These are phyloP conservation scores for Blastomyces parvus DNA, from an alignment of 2,329 filamentous ascomycete genomes.

Conservation along the genomic window DNA sequence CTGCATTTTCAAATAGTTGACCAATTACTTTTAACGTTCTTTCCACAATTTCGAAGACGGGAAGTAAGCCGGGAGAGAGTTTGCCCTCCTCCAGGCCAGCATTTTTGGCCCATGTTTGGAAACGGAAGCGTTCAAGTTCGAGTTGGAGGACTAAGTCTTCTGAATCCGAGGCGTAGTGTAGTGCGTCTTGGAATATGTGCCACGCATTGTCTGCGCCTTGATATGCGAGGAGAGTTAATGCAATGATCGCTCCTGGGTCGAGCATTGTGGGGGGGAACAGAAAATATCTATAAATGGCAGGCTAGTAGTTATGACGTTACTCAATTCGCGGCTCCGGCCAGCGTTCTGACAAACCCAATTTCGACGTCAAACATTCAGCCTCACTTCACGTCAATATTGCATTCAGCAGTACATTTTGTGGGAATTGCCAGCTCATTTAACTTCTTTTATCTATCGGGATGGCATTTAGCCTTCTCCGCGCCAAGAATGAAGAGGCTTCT, in stretches of 20 bases:
- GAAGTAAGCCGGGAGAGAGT: constrained; percentile 2
- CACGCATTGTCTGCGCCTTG: constrained; percentile 1
- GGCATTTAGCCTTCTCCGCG: too few species aligned
- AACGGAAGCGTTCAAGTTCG: constrained; percentile 4
- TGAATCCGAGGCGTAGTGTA: constrained; percentile 3
- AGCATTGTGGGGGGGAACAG: neutral
- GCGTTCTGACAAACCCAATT: neutral
- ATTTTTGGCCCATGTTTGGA: constrained; percentile 8
- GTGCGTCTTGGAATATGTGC: constrained; percentile 1
- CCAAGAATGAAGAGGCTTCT: neutral
- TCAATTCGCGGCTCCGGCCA: neutral
- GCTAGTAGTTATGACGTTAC: neutral
- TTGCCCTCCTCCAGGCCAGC: neutral
- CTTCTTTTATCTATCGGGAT: neutral
- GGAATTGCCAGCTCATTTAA: neutral
- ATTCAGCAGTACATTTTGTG: neutral
- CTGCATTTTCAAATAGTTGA: constrained; percentile 2
- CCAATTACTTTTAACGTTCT: neutral
- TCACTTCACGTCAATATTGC: neutral
- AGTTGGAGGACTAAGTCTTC: constrained; percentile 7
- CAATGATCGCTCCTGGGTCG: neutral
- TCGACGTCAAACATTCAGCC: neutral
- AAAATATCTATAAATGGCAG: neutral
- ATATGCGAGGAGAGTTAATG: constrained; percentile 1
- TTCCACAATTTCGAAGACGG: constrained; percentile 5